Evolutionary conservation across 1,284 basidiomycete species (phyloP).

Genomic region (Heliocybe sulcata): DNA sequence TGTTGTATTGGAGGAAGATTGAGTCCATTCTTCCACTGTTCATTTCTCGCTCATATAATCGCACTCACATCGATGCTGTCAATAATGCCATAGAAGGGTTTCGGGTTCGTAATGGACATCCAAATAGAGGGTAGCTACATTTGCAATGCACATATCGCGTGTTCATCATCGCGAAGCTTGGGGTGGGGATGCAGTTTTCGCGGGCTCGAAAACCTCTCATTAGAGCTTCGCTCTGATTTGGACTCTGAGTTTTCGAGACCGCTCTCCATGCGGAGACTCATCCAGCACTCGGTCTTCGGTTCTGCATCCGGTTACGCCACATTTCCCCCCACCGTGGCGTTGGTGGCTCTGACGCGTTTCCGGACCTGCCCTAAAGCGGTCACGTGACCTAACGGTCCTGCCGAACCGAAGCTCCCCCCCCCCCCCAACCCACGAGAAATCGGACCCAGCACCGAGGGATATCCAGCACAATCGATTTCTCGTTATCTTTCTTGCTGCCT

Average conservation of each 20-base stretch:
- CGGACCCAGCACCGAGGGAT: too few relatives aligned
- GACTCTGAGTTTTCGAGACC: not conserved
- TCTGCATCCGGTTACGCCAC: too few relatives aligned
- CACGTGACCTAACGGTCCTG: too few relatives aligned
- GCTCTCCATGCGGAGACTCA: too few relatives aligned
- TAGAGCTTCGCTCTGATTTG: not conserved
- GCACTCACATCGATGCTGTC: not conserved
- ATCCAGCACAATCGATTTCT: too few relatives aligned
- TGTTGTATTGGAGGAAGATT: constrained; percentile 19
- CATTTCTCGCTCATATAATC: not conserved
- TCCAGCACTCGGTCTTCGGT: too few relatives aligned
- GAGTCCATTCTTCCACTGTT: constrained; percentile 4
- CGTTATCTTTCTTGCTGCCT: too few relatives aligned
- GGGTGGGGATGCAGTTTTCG: not conserved
- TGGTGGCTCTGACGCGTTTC: too few relatives aligned
- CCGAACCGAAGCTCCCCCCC: too few relatives aligned
- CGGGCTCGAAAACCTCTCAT: not conserved
- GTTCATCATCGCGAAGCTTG: not conserved
- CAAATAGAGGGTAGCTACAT: not conserved
- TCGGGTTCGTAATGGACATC: not conserved
- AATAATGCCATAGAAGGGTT: not conserved
- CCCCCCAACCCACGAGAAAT: too few relatives aligned
- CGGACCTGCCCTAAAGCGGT: too few relatives aligned
- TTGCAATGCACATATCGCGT: not conserved
- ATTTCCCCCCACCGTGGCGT: too few relatives aligned